These are phyloP conservation scores for Apiospora pterosperma DNA, from an alignment of 2,329 filamentous ascomycete species.

Conservation along the genomic window DNA sequence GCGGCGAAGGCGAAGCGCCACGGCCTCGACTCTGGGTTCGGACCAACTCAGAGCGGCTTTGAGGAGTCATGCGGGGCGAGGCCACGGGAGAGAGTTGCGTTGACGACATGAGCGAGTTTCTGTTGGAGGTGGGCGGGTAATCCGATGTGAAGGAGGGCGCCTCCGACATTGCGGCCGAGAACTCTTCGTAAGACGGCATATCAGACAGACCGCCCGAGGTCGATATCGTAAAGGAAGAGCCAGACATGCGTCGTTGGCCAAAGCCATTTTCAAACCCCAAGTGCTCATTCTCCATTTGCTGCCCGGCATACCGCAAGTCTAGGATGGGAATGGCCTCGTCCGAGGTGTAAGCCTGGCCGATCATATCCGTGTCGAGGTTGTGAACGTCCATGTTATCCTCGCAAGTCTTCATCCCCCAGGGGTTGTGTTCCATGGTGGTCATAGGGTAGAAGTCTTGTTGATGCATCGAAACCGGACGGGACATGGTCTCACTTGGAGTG, in stretches of 20 bases:
- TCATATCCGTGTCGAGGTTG: constrained; percentile 55
- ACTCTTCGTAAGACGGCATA: constrained; percentile 68
- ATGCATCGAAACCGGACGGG: constrained; percentile 51
- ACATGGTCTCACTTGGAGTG: constrained; percentile 48
- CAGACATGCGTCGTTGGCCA: constrained; percentile 62
- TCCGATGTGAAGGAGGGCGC: constrained; percentile 64
- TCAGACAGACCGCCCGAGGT: constrained; percentile 63
- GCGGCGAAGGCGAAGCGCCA: constrained; percentile 65
- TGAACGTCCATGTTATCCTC: constrained; percentile 56
- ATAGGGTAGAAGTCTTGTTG: constrained; percentile 54
- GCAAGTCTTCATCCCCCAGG: constrained; percentile 53
- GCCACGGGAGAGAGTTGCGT: constrained; percentile 70
- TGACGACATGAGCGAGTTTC: constrained; percentile 67
- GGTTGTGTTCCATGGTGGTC: constrained; percentile 43
- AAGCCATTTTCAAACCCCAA: constrained; percentile 49
- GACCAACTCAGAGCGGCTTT: constrained; percentile 58
- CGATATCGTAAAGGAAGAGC: constrained; percentile 71
- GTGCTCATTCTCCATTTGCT: constrained; percentile 47
- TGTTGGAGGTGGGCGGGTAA: constrained; percentile 64
- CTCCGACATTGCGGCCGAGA: constrained; percentile 63
- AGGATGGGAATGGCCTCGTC: constrained; percentile 62
- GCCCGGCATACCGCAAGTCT: constrained; percentile 51
- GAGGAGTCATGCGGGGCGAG: constrained; percentile 64
- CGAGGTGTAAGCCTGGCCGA: constrained; percentile 60
- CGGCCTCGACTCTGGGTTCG: constrained; percentile 65